These are phyloP conservation scores for Penicillium paradoxum DNA, from an alignment of 495 filamentous ascomycete species.

Conservation along the genomic window DNA sequence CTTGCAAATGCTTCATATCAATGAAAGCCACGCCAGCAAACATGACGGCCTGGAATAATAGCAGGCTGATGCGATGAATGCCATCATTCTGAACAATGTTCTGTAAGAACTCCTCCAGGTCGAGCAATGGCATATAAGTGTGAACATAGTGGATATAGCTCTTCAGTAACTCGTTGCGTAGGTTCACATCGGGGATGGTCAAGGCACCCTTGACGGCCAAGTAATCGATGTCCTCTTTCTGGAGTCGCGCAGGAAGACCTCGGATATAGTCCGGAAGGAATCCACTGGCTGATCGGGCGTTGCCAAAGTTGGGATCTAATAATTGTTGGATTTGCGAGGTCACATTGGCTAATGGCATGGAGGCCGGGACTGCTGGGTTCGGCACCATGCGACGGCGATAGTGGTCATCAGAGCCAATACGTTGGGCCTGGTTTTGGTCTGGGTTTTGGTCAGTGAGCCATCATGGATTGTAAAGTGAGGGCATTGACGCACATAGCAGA, in stretches of 20 bases:
- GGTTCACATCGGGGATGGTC: conserved; percentile 55
- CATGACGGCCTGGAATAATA: conserved; percentile 80
- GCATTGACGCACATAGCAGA: conserved; percentile 37
- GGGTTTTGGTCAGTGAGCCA: conserved; percentile 19
- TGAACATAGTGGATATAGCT: conserved; percentile 80
- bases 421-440: conserved; percentile 39
- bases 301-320: conserved; percentile 36
- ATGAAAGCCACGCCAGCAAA: conserved; percentile 76
- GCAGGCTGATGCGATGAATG: conserved; percentile 64
- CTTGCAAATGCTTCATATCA: conserved; percentile 60
- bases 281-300: conserved; percentile 22
- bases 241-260: conserved; percentile 62
- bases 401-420: conserved; percentile 31
- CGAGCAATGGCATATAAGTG: conserved; percentile 83
- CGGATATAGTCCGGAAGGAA: conserved; percentile 67
- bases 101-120: conserved; percentile 66
- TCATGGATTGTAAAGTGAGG: not conserved
- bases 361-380: conserved; percentile 35
- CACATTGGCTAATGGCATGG: conserved; percentile 34
- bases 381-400: conserved; percentile 34
- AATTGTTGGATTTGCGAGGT: conserved; percentile 39
- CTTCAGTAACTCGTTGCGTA: conserved; percentile 70
- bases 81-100: conserved; percentile 62
- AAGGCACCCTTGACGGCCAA: conserved; percentile 71
- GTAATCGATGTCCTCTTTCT: conserved; percentile 69